Conservation (phyloP, 257 asterid genomes). For the Gynochthodes officinalis region DNA sequence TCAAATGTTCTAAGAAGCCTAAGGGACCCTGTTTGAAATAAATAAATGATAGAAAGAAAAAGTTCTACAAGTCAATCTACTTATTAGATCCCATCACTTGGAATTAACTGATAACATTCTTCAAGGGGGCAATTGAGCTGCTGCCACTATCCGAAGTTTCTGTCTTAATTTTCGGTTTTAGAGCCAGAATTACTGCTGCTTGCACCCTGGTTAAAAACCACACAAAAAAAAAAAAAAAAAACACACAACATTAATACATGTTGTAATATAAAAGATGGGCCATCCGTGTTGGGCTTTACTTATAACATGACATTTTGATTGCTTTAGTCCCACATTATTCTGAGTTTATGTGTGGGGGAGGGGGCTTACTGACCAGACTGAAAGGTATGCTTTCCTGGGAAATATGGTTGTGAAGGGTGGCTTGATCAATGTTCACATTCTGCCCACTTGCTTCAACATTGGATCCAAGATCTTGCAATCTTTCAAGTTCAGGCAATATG, state of each 20-base stretch:
- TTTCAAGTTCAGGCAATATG: constrained; percentile 62
- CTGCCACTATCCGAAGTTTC: constrained; percentile 1
- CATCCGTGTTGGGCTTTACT: neutral
- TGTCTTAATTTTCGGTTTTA: neutral
- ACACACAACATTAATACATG: constrained; percentile 1
- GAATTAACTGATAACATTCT: constrained; percentile 1
- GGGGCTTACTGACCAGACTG: constrained; percentile 25
- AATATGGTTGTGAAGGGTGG: constrained; percentile 19
- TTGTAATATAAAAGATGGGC: neutral
- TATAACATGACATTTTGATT: neutral
- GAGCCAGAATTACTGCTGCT: constrained; percentile 11
- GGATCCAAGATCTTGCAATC: constrained; percentile 46
- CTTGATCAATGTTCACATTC: neutral
- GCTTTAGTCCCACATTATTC: neutral
- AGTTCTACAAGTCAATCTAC: neutral
- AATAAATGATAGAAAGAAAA: neutral
- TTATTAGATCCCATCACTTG: neutral
- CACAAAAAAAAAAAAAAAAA: too few species aligned
- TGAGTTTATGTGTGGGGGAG: neutral
- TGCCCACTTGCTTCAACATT: constrained; percentile 19
- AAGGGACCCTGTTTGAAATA: neutral
- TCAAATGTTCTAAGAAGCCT: neutral
- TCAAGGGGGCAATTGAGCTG: constrained; percentile 4
- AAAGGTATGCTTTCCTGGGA: constrained; percentile 32
- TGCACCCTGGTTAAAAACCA: constrained; percentile 15